Evolutionary conservation across 192 early-diverging fungal species (phyloP), one percentile per base, ranked within the genome.

Genomic region (Chytriomyces confervae): DNA sequence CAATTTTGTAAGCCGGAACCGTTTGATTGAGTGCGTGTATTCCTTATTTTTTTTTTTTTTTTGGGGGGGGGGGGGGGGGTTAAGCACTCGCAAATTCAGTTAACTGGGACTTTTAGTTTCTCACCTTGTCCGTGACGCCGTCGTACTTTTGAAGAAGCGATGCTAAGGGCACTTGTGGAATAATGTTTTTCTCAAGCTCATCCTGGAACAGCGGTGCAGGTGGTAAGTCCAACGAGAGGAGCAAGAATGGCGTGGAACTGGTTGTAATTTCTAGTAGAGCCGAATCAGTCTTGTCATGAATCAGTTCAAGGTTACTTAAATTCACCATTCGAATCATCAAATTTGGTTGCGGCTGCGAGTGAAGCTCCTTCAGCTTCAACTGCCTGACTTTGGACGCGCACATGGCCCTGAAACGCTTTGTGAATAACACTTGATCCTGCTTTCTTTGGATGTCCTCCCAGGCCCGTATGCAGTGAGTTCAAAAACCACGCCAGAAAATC

Each of bases 401-500:
- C 80, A 48, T 96, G 90, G 27, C 97, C 97, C 77, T 95, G 95
- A 69, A 99, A 95, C 8, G 91, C 88, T 49, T 88, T 73, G 79
- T 96, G 92, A 3, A 99, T 89, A 50, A 95, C 86, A 81, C 93
- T 95, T 72, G 89, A 85, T 2, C 77, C 79, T 16, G 20, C 80
- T 75, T 95, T 97, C 72, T 83, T 90, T 9, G 89, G 69, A 51
- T 57, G 89, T 10, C 95, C 95, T 27, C 93, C 93, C 20, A 99
- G 84, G 62, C 93, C 95, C 18, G 81, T 84, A 77, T 99, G 97
- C 66, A 99, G 66, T 13, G 91, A 84, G 79, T 99, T 98, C 57
- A 99, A 84, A 53, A 98, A 91, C 97, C 97, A 99, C 6, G 91
- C 89, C 5, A 97, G 78, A 70, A 98, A 93, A 8, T 95, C 95